phyloP scores from a whole-genome alignment of 2,329 filamentous ascomycete genomes.

The Penicillium sp. region DNA sequence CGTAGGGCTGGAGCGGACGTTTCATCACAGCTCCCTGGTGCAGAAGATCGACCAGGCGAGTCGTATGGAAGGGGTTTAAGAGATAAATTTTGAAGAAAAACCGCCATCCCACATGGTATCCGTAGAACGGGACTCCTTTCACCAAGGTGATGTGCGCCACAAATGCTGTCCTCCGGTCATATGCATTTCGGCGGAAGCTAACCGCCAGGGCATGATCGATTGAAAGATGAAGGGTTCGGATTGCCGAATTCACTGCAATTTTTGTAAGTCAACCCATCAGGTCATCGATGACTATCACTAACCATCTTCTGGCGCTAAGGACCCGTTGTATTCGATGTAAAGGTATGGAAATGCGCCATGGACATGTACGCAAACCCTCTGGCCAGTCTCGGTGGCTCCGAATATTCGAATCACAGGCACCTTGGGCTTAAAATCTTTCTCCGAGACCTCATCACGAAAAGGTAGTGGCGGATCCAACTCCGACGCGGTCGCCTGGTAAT shows the following conservation, averaged over 20 bases:
- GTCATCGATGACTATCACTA: constrained; percentile 26
- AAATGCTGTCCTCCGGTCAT: constrained; percentile 66
- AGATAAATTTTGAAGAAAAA: constrained; percentile 95
- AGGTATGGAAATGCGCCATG: constrained; percentile 95
- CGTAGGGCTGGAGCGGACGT: constrained; percentile 81
- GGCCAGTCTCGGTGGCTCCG: constrained; percentile 87
- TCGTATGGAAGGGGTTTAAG: constrained; percentile 81
- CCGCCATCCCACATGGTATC: constrained; percentile 87
- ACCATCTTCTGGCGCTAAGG: constrained; percentile 66
- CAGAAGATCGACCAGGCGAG: constrained; percentile 80
- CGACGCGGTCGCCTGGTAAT: constrained; percentile 80
- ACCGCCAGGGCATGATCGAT: constrained; percentile 88
- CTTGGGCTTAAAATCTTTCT: constrained; percentile 63
- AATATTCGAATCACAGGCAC: constrained; percentile 88
- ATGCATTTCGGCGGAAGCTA: constrained; percentile 74
- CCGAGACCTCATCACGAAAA: constrained; percentile 58
- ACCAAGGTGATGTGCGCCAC: constrained; percentile 88
- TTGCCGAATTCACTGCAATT: constrained; percentile 66
- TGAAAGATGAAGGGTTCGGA: constrained; percentile 73
- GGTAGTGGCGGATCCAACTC: constrained; percentile 77
- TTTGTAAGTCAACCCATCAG: constrained; percentile 11
- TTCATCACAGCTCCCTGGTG: constrained; percentile 86
- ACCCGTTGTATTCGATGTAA: constrained; percentile 81
- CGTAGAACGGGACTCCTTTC: constrained; percentile 94
- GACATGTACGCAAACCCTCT: constrained; percentile 93